Evolutionary conservation across 2,329 filamentous ascomycete genomes (phyloP).

Genomic region (Ascochyta fabae): DNA sequence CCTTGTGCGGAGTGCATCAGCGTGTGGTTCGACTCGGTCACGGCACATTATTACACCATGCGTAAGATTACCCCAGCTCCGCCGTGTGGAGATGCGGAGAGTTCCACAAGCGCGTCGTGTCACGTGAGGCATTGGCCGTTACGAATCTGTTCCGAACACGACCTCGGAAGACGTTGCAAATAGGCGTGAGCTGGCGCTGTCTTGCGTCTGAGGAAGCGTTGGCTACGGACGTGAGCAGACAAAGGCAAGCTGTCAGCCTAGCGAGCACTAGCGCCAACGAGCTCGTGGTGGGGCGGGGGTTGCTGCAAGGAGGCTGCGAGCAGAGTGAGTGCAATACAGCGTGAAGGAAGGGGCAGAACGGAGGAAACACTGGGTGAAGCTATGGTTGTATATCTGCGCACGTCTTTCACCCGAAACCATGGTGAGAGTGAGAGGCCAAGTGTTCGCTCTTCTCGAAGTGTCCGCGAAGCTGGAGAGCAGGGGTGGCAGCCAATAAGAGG

Average conservation of each 20-base stretch:
- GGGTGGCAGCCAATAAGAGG: slow-evolving; percentile 12
- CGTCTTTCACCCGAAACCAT: background rate
- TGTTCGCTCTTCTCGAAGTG: slow-evolving; percentile 15
- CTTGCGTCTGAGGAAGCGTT: background rate
- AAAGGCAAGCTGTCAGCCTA: slow-evolving; percentile 5
- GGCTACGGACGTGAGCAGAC: background rate
- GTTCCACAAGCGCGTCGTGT: slow-evolving; percentile 4
- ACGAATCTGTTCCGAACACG: background rate
- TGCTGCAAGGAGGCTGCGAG: slow-evolving; percentile 9
- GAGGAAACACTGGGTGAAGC: slow-evolving; percentile 2
- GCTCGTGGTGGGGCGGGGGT: slow-evolving; percentile 1
- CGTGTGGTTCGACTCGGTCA: background rate
- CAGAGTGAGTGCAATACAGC: background rate
- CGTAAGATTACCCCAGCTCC: slow-evolving; percentile 10
- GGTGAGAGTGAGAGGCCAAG: slow-evolving; percentile 8
- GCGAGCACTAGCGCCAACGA: slow-evolving; percentile 14
- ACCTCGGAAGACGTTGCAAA: background rate
- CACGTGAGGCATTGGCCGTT: background rate
- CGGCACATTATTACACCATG: background rate
- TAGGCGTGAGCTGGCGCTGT: background rate
- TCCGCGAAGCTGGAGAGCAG: slow-evolving; percentile 12
- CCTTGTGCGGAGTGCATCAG: background rate
- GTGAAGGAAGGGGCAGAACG: background rate
- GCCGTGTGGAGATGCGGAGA: slow-evolving; percentile 1
- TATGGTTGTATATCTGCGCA: background rate